phyloP scores from a whole-genome alignment of 2,329 filamentous ascomycete species.

The Colletotrichum sidae region DNA sequence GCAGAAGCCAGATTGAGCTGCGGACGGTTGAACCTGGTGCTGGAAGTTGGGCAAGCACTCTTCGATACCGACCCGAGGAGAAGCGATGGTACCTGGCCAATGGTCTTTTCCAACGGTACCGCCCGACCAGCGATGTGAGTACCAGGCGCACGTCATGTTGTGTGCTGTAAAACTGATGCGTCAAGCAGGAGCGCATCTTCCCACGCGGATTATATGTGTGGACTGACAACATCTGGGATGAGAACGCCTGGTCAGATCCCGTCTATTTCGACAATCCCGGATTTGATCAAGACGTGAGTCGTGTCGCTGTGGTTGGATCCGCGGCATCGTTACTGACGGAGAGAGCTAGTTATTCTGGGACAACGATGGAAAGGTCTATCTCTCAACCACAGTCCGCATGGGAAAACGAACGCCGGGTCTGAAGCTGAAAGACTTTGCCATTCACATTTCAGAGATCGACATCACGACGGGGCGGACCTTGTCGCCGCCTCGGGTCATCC shows the following conservation, averaged over 20 bases:
- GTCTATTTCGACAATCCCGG: constrained; percentile 65
- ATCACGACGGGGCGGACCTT: constrained; percentile 54
- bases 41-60: constrained; percentile 61
- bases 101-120: constrained; percentile 56
- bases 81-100: constrained; percentile 59
- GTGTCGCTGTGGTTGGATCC: not conserved
- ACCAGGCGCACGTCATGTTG: not conserved
- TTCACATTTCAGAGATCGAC: constrained; percentile 58
- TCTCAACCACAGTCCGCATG: constrained; percentile 56
- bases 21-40: constrained; percentile 63
- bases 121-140: constrained; percentile 46
- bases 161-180: not conserved
- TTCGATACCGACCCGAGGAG: constrained; percentile 54
- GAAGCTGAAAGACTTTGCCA: constrained; percentile 63
- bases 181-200: constrained; percentile 57
- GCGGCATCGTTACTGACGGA: not conserved
- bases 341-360: constrained; percentile 57
- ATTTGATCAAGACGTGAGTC: constrained; percentile 63
- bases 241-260: constrained; percentile 63
- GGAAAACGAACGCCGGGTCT: constrained; percentile 49
- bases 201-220: constrained; percentile 66
- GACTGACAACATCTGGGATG: constrained; percentile 64
- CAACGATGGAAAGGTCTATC: constrained; percentile 60
- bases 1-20: constrained; percentile 63
- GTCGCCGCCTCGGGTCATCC: constrained; percentile 48